phyloP scores from a whole-genome alignment of 495 filamentous ascomycete species.

The Aspergillus egyptiacus region DNA sequence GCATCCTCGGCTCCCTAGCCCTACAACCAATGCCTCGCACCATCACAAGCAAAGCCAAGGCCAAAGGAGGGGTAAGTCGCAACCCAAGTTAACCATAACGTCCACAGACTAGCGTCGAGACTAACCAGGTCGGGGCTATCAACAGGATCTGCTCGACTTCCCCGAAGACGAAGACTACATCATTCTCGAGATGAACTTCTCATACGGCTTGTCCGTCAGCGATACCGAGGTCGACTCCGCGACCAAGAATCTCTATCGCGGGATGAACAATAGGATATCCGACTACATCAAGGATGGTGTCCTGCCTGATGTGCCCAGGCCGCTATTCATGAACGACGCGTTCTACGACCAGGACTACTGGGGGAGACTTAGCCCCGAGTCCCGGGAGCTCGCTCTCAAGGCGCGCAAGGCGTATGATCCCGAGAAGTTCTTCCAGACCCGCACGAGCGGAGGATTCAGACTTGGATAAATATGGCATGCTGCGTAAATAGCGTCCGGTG shows the following conservation, averaged over 20 bases:
- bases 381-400: constrained; percentile 38
- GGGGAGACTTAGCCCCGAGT: constrained; percentile 44
- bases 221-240: constrained; percentile 45
- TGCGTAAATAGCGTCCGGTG: too few species aligned
- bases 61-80: constrained; percentile 36
- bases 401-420: constrained; percentile 48
- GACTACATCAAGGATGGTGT: constrained; percentile 39
- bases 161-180: constrained; percentile 48
- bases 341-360: constrained; percentile 56
- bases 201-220: constrained; percentile 38
- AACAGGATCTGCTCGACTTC: constrained; percentile 50
- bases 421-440: constrained; percentile 48
- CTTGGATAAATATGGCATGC: constrained; percentile 23
- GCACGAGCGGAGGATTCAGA: constrained; percentile 50
- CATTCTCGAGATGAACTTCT: constrained; percentile 53
- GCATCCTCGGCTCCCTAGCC: constrained; percentile 47
- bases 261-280: constrained; percentile 26
- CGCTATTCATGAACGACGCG: constrained; percentile 57
- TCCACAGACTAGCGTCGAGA: too few species aligned
- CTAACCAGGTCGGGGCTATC: constrained; percentile 2
- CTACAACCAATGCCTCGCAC: constrained; percentile 51
- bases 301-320: constrained; percentile 47
- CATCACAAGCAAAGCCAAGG: constrained; percentile 43
- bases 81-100: not conserved
- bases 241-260: constrained; percentile 36